Evolutionary conservation across 2,329 filamentous ascomycete genomes (phyloP).

Genomic region (Nemania sp.): DNA sequence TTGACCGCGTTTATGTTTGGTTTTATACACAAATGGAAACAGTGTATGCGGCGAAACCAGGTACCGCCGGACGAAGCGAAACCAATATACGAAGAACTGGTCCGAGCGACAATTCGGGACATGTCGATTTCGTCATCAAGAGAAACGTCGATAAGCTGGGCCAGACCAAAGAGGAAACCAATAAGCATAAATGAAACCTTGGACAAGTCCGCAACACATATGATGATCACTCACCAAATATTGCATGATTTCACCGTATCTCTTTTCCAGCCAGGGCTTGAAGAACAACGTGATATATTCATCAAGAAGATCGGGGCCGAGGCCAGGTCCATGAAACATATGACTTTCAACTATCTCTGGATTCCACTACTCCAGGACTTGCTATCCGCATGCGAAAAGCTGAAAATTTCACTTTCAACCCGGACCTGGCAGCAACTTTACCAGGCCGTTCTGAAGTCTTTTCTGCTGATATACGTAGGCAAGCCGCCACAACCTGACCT

Average conservation of each 20-base stretch:
- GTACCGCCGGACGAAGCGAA: slow-evolving; percentile 9
- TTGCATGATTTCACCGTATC: slow-evolving; percentile 21
- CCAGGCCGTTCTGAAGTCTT: slow-evolving; percentile 29
- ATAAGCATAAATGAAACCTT: no score
- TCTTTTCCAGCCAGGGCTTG: slow-evolving; percentile 25
- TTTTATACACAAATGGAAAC: slow-evolving; percentile 16
- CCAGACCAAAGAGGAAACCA: no score
- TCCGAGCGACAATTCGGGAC: slow-evolving; percentile 1
- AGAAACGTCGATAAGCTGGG: neutral
- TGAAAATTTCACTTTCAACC: slow-evolving; percentile 13
- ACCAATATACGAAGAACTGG: slow-evolving; percentile 23
- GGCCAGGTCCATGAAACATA: slow-evolving; percentile 18
- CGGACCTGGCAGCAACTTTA: slow-evolving; percentile 36
- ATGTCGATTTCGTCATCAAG: slow-evolving; percentile 1
- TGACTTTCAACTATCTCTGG: slow-evolving; percentile 37
- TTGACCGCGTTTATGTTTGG: slow-evolving; percentile 25
- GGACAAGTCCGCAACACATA: neutral
- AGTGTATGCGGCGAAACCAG: slow-evolving; percentile 18
- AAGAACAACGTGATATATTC: slow-evolving; percentile 30
- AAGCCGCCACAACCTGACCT: neutral
- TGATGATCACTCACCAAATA: neutral
- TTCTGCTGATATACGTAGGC: slow-evolving; percentile 33
- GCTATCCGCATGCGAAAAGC: slow-evolving; percentile 18
- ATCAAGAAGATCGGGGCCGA: slow-evolving; percentile 24
- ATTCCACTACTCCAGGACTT: slow-evolving; percentile 39